phyloP scores from a whole-genome alignment of 176 grass and related monocot species.

The Cocos nucifera region DNA sequence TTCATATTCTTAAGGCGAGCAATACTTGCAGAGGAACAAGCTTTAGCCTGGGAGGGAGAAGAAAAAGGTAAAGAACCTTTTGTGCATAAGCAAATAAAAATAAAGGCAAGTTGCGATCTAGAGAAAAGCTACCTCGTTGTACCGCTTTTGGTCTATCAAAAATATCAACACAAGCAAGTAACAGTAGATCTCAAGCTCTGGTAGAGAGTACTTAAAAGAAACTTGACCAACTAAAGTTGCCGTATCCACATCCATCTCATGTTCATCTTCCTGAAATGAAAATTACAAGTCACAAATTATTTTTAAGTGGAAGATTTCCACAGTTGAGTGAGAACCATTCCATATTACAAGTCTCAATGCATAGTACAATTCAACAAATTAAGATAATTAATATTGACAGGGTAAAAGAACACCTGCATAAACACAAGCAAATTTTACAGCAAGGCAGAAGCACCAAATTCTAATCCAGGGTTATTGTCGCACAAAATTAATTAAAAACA shows the following conservation, averaged over 20 bases:
- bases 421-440: no score
- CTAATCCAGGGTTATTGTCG: no score
- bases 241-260: constrained; percentile 71
- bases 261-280: constrained; percentile 43
- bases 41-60: constrained; percentile 47
- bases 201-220: constrained; percentile 46
- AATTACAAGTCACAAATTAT: no score
- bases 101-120: background rate
- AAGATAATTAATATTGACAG: no score
- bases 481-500: no score
- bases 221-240: constrained; percentile 27
- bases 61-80: background rate
- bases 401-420: no score
- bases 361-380: no score
- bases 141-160: constrained; percentile 64
- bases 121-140: constrained; percentile 37
- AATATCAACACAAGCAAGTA: constrained; percentile 77
- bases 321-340: no score
- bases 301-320: no score
- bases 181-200: constrained; percentile 81
- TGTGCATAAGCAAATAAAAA: background rate
- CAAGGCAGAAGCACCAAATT: no score
- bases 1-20: constrained; percentile 68
- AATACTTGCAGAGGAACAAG: constrained; percentile 61
- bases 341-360: no score